Base-by-base conservation (phyloP, 2,329 filamentous ascomycete genomes). In the Aureobasidium subglaciale region DNA sequence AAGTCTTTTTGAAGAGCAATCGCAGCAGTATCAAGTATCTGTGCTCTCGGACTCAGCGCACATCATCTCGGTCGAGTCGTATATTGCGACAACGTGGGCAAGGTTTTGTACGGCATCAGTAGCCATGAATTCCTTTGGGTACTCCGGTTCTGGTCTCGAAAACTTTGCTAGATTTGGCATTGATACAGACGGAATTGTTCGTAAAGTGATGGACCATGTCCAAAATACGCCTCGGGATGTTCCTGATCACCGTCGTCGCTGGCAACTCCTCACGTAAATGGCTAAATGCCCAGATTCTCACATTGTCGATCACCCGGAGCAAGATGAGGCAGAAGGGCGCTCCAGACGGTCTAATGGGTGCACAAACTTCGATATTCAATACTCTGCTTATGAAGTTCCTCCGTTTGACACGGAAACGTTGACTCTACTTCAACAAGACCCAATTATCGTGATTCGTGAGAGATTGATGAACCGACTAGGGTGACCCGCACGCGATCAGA, bases 1-100 rank as follows among this genome's bases (percentile, higher is more conserved):
- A 59, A 65, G 71, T 2, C 56, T 76, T 7, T 77, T 76, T 52
- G 73, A 76, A 58, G 61, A 65, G 2, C 73, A 76, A 59, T 49
- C 65, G 0, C 55, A 67, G 1, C 63, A 71, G 16, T 76, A 76
- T 59, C 73, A 53, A 20, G 37, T 38, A 18, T 9, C 49, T 29
- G 46, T 53, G 3, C 29, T 57, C 4, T 27, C 49, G n/a, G 40
- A 20, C 13, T 8, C 41, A 15, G 18, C 29, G 16, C 53, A 56
- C 24, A n/a, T 48, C 13, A 46, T 56, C 13, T 37, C 29, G 18
- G 41, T 56, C 18, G 53, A 56, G 34, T 41, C 41, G 5, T 56
- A 48, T 48, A 25, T 56, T 9, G 42, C 53, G 8, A 35, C 29
- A 22, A 48, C 43, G 25, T 56, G 53, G 53, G 53, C 53, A 3